A percentile compares a stretch with the other conserved stretches of the same genome.
Conservation (phyloP, 2,329 filamentous ascomycete genomes). For the Scedosporium minutisporum region DNA sequence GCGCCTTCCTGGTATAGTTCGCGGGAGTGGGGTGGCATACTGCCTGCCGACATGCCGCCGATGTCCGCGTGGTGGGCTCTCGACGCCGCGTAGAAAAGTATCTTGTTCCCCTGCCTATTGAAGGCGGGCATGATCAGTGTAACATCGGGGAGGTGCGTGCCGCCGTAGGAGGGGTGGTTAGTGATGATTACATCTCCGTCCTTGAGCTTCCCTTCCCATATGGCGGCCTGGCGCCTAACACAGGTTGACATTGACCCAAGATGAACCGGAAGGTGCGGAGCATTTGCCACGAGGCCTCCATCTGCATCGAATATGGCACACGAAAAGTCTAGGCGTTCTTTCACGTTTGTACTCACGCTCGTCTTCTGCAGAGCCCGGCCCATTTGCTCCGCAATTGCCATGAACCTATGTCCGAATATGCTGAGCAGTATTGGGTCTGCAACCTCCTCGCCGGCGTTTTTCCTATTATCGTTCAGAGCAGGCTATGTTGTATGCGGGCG, state of each 20-base stretch:
- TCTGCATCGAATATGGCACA: constrained; percentile 70
- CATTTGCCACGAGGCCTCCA: constrained; percentile 68
- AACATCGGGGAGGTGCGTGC: constrained; percentile 74
- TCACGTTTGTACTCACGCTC: constrained; percentile 71
- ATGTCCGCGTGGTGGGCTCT: constrained; percentile 80
- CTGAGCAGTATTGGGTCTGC: constrained; percentile 65
- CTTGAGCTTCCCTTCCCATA: constrained; percentile 69
- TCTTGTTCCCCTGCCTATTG: constrained; percentile 51
- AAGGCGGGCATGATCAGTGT: constrained; percentile 75
- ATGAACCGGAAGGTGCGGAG: constrained; percentile 72
- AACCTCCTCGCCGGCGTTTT: background rate
- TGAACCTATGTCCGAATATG: constrained; percentile 75
- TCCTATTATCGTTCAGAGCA: background rate
- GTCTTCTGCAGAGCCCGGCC: constrained; percentile 71
- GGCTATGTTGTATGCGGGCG: background rate
- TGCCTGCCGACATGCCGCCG: constrained; percentile 69
- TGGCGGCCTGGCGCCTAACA: constrained; percentile 65
- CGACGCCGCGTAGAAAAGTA: constrained; percentile 74
- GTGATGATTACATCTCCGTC: constrained; percentile 74
- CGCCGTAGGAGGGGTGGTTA: constrained; percentile 75
- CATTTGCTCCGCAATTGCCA: constrained; percentile 83
- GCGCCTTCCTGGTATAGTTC: constrained; percentile 55
- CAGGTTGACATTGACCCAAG: constrained; percentile 77
- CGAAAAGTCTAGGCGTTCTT: constrained; percentile 74
- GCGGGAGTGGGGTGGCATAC: constrained; percentile 67